Evolutionary conservation across 106 monocot genomes (phyloP), one percentile per base, ranked within the genome.

Genomic region (Gastrodia elata): DNA sequence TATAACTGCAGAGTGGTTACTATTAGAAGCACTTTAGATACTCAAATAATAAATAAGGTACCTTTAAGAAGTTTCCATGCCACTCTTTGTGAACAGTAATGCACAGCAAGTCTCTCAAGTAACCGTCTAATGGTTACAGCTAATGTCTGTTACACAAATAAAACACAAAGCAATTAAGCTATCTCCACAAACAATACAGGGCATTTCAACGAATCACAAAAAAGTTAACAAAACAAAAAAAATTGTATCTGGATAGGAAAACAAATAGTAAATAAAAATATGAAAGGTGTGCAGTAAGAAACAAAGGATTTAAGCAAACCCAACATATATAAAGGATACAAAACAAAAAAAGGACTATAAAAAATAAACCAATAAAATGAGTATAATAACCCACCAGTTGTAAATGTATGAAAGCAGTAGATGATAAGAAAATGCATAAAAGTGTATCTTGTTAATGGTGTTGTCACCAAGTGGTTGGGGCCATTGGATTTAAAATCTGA

Each of bases 21-120:
- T 20, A 48, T 48, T 48, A 16, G 20, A 3, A 15, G 48, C 20
- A 48, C 14, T 13, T 18, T 13, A 48, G 11, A 18, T 48, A 18
- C 16, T 48, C 48, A 59, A 59, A 59, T 28, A 10, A 28, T 68
- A 39, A 39, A 65, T 30, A 22, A 10, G 32, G 41, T 86, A 93
- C 96, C 92, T 88, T 97, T 97, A 52, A 93, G 90, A 88, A 97
- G 88, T 69, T 93, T 97, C 97, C 97, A 93, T 71, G 97, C 88
- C 81, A 85, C 91, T 83, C 97, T 93, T 78, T 75, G 88, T 58
- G 97, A 97, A 84, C 88, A 81, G 81, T 90, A 73, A 49, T 85
- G 84, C 32, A 97, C 87, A 35, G 78, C 80, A 82, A 97, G 73
- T 77, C 90, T 85, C 86, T 97, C 97, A 68, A 97, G 79, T 65